Evolutionary conservation across 139 green algal species (phyloP), one percentile per base, ranked within the genome.

Genomic region (Mesotaenium endlicherianum): DNA sequence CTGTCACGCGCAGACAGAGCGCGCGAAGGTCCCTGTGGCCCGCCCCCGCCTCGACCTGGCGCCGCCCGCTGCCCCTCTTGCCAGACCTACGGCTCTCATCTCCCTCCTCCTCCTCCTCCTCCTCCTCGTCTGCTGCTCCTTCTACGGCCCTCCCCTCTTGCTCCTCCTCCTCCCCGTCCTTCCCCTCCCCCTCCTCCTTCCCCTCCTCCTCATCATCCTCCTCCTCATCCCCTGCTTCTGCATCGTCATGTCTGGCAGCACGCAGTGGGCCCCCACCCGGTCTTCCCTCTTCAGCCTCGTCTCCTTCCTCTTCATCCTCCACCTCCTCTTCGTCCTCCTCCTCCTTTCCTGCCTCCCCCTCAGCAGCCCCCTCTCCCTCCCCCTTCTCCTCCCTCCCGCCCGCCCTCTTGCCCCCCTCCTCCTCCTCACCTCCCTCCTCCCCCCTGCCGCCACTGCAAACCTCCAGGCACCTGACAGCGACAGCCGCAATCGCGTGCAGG

Each of bases 1-100:
- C 39, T 0, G 81, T n/a, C 39, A 76, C 1, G 2, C 75, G 57
- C 57, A 82, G 75, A 5, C 34, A 49, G 8, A 82, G 41, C 20
- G 59, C 36, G 3, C 75, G 75, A 6, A 82, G 57, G 4, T 82
- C 75, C 5, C 41, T 79, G n/a, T n/a, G n/a, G n/a, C n/a, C n/a
- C n/a, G n/a, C n/a, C n/a, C n/a, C n/a, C n/a, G n/a, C n/a, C n/a
- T n/a, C n/a, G n/a, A n/a, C n/a, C n/a, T n/a, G n/a, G n/a, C n/a
- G n/a, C n/a, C n/a, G n/a, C n/a, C n/a, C n/a, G n/a, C n/a, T n/a
- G n/a, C n/a, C n/a, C n/a, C n/a, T n/a, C n/a, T n/a, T n/a, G n/a
- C n/a, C n/a, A n/a, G n/a, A n/a, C n/a, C n/a, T n/a, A n/a, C n/a
- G n/a, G n/a, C n/a, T n/a, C n/a, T n/a, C n/a, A 38, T 45, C 17